Evolutionary conservation across 345 rosid genomes (phyloP), one percentile per base, ranked within the genome.

Genomic region (Angophora floribunda): DNA sequence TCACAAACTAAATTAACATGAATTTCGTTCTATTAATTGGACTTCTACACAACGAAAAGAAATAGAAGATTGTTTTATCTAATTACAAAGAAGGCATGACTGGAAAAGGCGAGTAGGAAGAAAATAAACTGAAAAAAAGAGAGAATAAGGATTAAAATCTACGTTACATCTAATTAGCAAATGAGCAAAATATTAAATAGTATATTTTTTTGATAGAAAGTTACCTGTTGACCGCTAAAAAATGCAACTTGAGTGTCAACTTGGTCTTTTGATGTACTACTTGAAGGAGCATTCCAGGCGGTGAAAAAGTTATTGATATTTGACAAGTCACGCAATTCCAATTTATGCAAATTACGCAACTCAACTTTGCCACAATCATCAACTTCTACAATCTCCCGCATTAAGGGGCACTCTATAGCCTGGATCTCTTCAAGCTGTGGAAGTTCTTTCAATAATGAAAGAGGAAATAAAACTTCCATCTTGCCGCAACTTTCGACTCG

Each of bases 271-370:
- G 70, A 61, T 13, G 36, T 1, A 61, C 4, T 61, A 5, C 16
- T 28, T 6, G 32, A 61, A 28, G 32, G 16, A 61, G 67, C 2
- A 0, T 4, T 61, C 7, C 1, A 0, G 0, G 7, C 0, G 4
- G 4, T 61, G 8, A 12, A 6, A 28, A 61, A 61, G 2, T 61
- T 61, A 15, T 13, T 61, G 8, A 3, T 6, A 26, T 12, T 61
- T 61, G 32, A 32, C 32, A 28, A 61, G 8, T 28, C 16, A 6
- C 2, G 0, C 67, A 61, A 61, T 28, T 61, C 0, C 32, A 61
- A 61, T 28, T 3, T 32, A 61, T 3, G 67, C 8, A 61, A 28
- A 61, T 28, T 61, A 28, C 0, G 4, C 67, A 61, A 28, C 1
- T 61, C 67, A 61, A 61, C 8, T 61, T 61, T 13, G 15, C 16